Percentiles rank a stretch among this genome's conserved stretches.
Conservation (phyloP, 768 basidiomycete genomes). For the Dentipellis sp. region DNA sequence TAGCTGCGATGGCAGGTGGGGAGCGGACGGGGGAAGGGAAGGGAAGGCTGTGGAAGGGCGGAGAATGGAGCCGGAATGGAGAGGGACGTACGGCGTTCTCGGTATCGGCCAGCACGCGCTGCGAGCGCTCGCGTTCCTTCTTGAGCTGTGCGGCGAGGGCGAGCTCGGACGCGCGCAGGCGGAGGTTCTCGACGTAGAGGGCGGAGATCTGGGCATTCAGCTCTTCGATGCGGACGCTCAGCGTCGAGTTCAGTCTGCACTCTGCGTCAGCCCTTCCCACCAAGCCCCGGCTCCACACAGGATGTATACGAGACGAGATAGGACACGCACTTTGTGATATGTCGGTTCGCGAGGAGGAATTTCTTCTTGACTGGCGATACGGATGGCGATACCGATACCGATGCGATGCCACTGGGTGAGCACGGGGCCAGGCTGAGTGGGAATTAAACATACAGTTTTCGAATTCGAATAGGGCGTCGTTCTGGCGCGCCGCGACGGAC, state of each 20-base stretch:
- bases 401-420: constrained; percentile 22
- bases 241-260: constrained; percentile 70
- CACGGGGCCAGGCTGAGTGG: constrained; percentile 7
- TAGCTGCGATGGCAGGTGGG: too few relatives aligned
- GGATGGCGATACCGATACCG: constrained; percentile 19
- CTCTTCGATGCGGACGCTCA: constrained; percentile 79
- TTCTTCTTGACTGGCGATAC: constrained; percentile 73
- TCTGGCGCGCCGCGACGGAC: constrained; percentile 58
- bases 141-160: constrained; percentile 67
- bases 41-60: background rate
- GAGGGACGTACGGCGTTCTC: constrained; percentile 56
- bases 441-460: constrained; percentile 60
- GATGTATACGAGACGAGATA: constrained; percentile 1
- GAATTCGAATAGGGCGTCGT: constrained; percentile 75
- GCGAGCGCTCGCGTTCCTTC: constrained; percentile 70
- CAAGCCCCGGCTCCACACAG: background rate
- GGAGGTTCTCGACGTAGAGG: constrained; percentile 77
- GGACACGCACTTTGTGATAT: constrained; percentile 70
- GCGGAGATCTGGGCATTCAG: constrained; percentile 74
- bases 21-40: background rate
- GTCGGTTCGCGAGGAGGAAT: constrained; percentile 83
- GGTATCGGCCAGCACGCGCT: constrained; percentile 60
- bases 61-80: background rate
- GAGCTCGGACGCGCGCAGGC: constrained; percentile 74
- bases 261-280: constrained; percentile 1